Percentiles rank a stretch among this genome's conserved stretches.
Evolutionary conservation across 2,329 filamentous ascomycete species (phyloP).

Genomic region (Alternaria sp.): DNA sequence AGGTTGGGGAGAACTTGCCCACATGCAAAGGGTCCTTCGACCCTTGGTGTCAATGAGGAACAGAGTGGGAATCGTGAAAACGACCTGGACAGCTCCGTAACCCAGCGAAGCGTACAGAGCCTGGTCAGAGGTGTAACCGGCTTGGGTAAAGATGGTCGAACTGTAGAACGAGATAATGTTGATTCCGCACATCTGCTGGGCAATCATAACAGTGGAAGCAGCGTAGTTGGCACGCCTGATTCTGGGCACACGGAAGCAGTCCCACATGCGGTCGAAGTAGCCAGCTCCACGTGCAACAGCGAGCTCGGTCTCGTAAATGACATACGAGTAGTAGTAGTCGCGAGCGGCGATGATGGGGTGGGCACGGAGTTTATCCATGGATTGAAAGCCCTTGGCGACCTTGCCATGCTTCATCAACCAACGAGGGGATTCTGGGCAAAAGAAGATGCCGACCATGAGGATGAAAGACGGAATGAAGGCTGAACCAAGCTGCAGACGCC

Average conservation of each 20-base stretch:
- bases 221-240: constrained; percentile 51
- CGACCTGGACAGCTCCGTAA: constrained; percentile 49
- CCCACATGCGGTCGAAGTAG: constrained; percentile 56
- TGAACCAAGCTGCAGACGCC: constrained; percentile 50
- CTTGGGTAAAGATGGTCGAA: constrained; percentile 72
- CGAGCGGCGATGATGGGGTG: constrained; percentile 47
- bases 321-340: constrained; percentile 51
- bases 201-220: constrained; percentile 53
- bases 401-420: constrained; percentile 52
- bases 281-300: constrained; percentile 44
- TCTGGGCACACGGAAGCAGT: constrained; percentile 56
- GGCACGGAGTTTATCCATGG: constrained; percentile 56
- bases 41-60: constrained; percentile 53
- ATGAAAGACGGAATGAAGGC: constrained; percentile 52
- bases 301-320: constrained; percentile 49
- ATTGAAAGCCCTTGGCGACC: constrained; percentile 55
- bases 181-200: constrained; percentile 54
- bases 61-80: constrained; percentile 49
- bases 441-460: constrained; percentile 47
- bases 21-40: constrained; percentile 43
- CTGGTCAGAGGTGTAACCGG: constrained; percentile 37
- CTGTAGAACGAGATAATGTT: constrained; percentile 89
- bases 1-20: constrained; percentile 13
- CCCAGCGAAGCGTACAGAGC: constrained; percentile 50
- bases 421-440: constrained; percentile 53